Conservation (phyloP, 1,284 basidiomycete species). For the Leccinum angustisporum region DNA sequence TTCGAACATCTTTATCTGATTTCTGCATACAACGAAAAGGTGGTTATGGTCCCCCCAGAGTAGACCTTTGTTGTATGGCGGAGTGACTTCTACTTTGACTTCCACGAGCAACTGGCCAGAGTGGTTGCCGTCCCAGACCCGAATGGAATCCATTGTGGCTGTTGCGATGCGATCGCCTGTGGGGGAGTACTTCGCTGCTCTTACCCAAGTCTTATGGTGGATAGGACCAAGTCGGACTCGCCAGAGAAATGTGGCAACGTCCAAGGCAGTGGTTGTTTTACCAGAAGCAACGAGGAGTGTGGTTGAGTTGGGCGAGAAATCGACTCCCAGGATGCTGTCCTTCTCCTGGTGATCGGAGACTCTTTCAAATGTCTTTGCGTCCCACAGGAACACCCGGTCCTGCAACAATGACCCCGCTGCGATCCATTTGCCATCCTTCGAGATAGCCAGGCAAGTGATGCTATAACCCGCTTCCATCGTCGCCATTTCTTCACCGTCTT, state of each 20-base stretch:
- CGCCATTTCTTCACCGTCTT: not conserved
- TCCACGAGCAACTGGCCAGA: not conserved
- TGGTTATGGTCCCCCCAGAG: constrained; percentile 5
- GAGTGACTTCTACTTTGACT: not conserved
- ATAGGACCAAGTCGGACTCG: not conserved
- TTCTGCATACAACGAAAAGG: constrained; percentile 9
- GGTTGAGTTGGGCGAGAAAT: constrained; percentile 18
- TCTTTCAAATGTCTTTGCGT: not conserved
- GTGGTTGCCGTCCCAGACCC: constrained; percentile 8
- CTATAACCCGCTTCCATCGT: not conserved
- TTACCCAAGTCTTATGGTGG: not conserved
- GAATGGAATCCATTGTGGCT: constrained; percentile 8
- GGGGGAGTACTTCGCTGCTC: not conserved
- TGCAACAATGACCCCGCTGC: constrained; percentile 8
- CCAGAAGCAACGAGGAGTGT: constrained; percentile 5
- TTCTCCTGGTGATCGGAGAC: not conserved
- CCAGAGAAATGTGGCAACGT: not conserved
- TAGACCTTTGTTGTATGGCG: constrained; percentile 11
- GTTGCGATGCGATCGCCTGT: not conserved
- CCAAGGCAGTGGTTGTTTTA: not conserved
- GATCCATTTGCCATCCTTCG: not conserved
- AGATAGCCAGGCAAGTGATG: too few relatives aligned
- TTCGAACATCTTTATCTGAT: not conserved
- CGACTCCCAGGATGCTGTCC: constrained; percentile 4
- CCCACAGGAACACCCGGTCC: constrained; percentile 9